Percentiles rank a stretch among this genome's conserved stretches.
Conservation (phyloP, 2,329 filamentous ascomycete species). For the Taxawa tesnikishii region DNA sequence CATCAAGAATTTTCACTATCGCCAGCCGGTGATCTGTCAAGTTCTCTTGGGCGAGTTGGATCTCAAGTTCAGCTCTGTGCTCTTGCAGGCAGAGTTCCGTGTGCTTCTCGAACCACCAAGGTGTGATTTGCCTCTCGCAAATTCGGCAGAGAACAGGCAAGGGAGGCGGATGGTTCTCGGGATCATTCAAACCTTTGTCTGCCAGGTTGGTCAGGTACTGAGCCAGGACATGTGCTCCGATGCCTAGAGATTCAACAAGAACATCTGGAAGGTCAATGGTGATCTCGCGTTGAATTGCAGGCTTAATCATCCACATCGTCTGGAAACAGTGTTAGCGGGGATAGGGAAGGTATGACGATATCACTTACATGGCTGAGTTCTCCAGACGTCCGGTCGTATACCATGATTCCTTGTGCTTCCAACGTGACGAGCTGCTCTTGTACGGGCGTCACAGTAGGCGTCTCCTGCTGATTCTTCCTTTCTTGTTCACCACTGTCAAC, state of each 20-base stretch:
- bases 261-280: slow-evolving; percentile 86
- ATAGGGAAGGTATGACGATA: slow-evolving; percentile 9
- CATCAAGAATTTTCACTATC: slow-evolving; percentile 91
- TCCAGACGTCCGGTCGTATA: slow-evolving; percentile 79
- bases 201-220: slow-evolving; percentile 85
- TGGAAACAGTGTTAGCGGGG: slow-evolving; percentile 29
- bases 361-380: slow-evolving; percentile 76
- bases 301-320: slow-evolving; percentile 99
- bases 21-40: slow-evolving; percentile 84
- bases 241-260: slow-evolving; percentile 85
- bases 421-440: slow-evolving; percentile 53
- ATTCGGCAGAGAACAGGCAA: slow-evolving; percentile 86
- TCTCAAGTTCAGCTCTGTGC: slow-evolving; percentile 93
- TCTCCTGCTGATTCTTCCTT: slow-evolving; percentile 3
- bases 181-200: slow-evolving; percentile 66
- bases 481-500: slow-evolving; percentile 29
- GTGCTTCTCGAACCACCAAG: slow-evolving; percentile 99
- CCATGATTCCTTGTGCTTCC: slow-evolving; percentile 96
- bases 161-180: slow-evolving; percentile 65
- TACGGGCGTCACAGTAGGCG: slow-evolving; percentile 10
- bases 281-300: slow-evolving; percentile 80
- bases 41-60: slow-evolving; percentile 88
- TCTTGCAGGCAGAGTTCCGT: slow-evolving; percentile 93
- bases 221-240: slow-evolving; percentile 87
- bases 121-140: slow-evolving; percentile 90